A percentile compares a stretch with the other conserved stretches of the same genome.
phyloP scores from a whole-genome alignment of 495 filamentous ascomycete species.

The Glonium stellatum region DNA sequence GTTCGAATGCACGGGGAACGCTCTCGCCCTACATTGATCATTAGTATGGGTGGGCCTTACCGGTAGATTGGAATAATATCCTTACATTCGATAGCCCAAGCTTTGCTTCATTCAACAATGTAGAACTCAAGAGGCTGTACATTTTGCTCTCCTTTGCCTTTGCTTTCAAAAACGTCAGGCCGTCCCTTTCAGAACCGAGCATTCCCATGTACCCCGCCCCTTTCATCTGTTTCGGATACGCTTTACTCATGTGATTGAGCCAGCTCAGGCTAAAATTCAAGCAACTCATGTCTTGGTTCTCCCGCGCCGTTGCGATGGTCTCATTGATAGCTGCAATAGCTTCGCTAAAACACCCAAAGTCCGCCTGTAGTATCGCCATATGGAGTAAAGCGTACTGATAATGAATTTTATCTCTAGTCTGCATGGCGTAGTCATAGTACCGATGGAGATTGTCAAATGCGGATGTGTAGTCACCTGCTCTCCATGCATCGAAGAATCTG shows the following conservation, averaged over 20 bases:
- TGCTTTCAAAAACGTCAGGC: slow-evolving; percentile 72
- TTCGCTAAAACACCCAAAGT: slow-evolving; percentile 87
- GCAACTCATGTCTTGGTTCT: slow-evolving; percentile 86
- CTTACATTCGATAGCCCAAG: slow-evolving; percentile 58
- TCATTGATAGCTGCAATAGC: slow-evolving; percentile 91
- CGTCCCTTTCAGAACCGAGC: slow-evolving; percentile 73
- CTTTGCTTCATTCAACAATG: slow-evolving; percentile 81
- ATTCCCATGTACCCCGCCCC: slow-evolving; percentile 63
- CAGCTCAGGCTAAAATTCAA: slow-evolving; percentile 94
- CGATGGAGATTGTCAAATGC: slow-evolving; percentile 88
- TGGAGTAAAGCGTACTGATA: slow-evolving; percentile 98
- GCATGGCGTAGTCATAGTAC: slow-evolving; percentile 97
- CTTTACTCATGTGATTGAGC: slow-evolving; percentile 90
- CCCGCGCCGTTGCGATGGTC: slow-evolving; percentile 80
- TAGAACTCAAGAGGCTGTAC: slow-evolving; percentile 79
- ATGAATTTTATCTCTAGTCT: slow-evolving; percentile 71
- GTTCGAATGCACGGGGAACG: slow-evolving; percentile 67
- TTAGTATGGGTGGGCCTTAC: neutral
- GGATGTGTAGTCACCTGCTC: slow-evolving; percentile 79
- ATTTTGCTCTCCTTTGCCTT: slow-evolving; percentile 85
- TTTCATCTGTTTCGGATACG: slow-evolving; percentile 69
- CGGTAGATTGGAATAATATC: neutral
- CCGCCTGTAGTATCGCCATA: slow-evolving; percentile 84
- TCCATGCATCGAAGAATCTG: slow-evolving; percentile 85
- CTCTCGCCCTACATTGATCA: slow-evolving; percentile 59